Evolutionary conservation across 192 early-diverging fungal species (phyloP).

Genomic region (Gigaspora rosea): DNA sequence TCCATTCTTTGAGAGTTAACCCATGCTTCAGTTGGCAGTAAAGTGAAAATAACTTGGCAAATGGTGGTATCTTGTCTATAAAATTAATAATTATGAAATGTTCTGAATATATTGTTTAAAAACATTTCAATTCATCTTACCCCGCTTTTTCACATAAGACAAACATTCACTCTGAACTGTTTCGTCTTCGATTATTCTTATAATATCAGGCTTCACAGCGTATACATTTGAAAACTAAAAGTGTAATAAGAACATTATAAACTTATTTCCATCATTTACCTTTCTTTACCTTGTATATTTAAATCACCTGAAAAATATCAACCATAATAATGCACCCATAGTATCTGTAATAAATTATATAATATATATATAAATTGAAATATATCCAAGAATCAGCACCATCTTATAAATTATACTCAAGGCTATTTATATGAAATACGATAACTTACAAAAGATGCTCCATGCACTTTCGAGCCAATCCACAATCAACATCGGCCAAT

Average conservation of each 20-base stretch:
- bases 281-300: not conserved
- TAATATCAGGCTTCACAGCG: constrained; percentile 63
- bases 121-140: constrained; percentile 12
- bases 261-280: not conserved
- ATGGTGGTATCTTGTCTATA: constrained; percentile 52
- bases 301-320: constrained; percentile 83
- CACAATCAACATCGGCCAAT: constrained; percentile 73
- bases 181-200: constrained; percentile 58
- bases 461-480: constrained; percentile 76
- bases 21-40: constrained; percentile 82
- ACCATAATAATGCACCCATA: constrained; percentile 90
- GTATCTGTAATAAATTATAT: constrained; percentile 50
- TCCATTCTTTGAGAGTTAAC: constrained; percentile 82
- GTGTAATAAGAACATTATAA: not conserved
- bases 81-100: not conserved
- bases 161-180: constrained; percentile 78
- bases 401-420: not conserved
- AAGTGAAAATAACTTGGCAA: constrained; percentile 73
- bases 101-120: too few species aligned
- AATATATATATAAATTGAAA: too few species aligned
- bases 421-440: not conserved
- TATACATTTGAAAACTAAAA: constrained; percentile 84
- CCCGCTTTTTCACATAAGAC: constrained; percentile 66
- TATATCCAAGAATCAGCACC: not conserved
- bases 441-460: constrained; percentile 82